Conservation (phyloP, 176 grass and related monocot genomes). For the Secale cereale region DNA sequence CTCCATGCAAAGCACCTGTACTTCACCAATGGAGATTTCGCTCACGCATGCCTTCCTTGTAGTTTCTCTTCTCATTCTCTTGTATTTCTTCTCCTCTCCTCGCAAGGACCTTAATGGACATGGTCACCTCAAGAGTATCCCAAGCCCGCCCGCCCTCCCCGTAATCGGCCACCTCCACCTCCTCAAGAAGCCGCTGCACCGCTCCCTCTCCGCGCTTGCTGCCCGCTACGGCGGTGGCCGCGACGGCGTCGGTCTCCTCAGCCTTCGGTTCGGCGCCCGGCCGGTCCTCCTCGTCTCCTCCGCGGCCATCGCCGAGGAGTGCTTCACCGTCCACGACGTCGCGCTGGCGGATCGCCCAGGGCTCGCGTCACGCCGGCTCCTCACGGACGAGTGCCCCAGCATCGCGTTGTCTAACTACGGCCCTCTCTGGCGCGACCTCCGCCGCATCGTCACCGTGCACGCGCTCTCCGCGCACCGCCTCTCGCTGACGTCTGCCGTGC, state of each 20-base stretch:
- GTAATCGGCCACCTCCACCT: constrained; percentile 80
- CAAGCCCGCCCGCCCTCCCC: constrained; percentile 43
- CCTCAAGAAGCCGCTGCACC: constrained; percentile 61
- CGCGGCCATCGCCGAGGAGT: constrained; percentile 41
- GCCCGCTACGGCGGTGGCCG: constrained; percentile 17
- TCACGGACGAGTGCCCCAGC: constrained; percentile 26
- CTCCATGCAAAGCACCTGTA: background rate
- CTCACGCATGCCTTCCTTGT: background rate
- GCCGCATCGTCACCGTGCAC: constrained; percentile 48
- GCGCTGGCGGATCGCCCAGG: constrained; percentile 57
- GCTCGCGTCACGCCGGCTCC: constrained; percentile 19
- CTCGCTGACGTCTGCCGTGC: background rate
- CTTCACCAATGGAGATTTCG: constrained; percentile 16
- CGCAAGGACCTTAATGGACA: background rate
- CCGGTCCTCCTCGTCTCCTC: constrained; percentile 61
- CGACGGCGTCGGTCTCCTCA: constrained; percentile 29
- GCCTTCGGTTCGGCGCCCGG: constrained; percentile 48
- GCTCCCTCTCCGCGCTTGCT: constrained; percentile 38
- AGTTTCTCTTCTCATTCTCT: constrained; percentile 9
- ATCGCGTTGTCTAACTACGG: constrained; percentile 20
- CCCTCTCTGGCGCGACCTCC: constrained; percentile 65
- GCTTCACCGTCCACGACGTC: constrained; percentile 60
- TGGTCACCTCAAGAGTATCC: background rate
- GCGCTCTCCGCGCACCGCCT: constrained; percentile 42
- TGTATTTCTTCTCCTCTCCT: background rate